These are phyloP conservation scores for Bathelium albidoporum DNA, from an alignment of 495 filamentous ascomycete genomes.

Conservation along the genomic window DNA sequence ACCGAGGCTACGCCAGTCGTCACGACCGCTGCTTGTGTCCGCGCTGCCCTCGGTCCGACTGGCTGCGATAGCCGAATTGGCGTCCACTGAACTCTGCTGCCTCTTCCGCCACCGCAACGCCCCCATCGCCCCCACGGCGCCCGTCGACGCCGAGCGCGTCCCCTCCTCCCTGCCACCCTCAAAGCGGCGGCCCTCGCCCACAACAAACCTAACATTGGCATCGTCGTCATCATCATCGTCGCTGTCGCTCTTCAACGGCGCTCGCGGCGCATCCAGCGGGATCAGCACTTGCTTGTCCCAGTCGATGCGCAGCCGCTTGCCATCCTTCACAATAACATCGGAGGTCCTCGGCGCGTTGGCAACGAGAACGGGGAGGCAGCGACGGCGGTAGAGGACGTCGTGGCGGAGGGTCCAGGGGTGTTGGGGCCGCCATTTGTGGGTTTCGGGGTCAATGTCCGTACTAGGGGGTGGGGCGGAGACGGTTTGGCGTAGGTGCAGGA, in stretches of 20 bases:
- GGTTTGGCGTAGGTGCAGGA: conserved; percentile 11
- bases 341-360: conserved; percentile 24
- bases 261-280: neutral
- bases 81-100: too few relatives aligned
- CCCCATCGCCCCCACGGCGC: too few relatives aligned
- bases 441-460: conserved; percentile 13
- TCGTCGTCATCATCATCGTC: neutral
- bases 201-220: too few relatives aligned
- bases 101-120: too few relatives aligned
- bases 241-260: neutral
- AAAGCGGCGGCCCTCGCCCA: too few relatives aligned
- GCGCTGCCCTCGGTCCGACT: too few relatives aligned
- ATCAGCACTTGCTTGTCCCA: conserved; percentile 22
- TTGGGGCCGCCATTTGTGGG: conserved; percentile 21
- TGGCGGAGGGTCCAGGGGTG: conserved; percentile 18
- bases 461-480: conserved; percentile 13
- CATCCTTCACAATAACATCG: conserved; percentile 28
- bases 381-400: conserved; percentile 28
- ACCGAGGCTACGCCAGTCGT: too few relatives aligned
- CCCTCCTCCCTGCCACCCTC: neutral
- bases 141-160: neutral
- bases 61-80: too few relatives aligned
- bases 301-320: conserved; percentile 29
- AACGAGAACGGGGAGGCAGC: conserved; percentile 28
- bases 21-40: too few relatives aligned